Conservation (phyloP, 2,329 filamentous ascomycete species). For the Fusarium algeriense region DNA sequence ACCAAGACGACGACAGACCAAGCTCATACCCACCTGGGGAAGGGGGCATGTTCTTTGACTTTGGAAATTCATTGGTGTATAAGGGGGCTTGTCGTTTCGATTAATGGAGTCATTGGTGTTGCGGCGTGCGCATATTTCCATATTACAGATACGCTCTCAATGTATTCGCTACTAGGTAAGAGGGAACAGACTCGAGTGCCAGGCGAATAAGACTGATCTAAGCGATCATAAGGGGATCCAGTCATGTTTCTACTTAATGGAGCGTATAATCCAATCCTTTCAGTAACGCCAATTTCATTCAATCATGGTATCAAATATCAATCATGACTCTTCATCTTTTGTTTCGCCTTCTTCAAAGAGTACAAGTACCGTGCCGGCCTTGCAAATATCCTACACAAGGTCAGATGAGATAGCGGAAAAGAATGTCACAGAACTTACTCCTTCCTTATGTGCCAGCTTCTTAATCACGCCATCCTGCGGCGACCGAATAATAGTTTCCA, state of each 20-base stretch:
- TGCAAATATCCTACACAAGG: constrained; percentile 75
- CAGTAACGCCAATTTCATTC: constrained; percentile 28
- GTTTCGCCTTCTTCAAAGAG: constrained; percentile 71
- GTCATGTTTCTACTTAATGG: constrained; percentile 17
- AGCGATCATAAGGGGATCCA: background rate
- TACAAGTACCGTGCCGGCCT: constrained; percentile 79
- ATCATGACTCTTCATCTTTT: constrained; percentile 45
- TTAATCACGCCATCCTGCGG: constrained; percentile 79
- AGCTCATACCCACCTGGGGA: background rate
- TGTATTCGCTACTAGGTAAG: background rate
- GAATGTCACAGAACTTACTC: constrained; percentile 63
- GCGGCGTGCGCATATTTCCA: background rate
- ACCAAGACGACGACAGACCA: constrained; percentile 10
- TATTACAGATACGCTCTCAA: constrained; percentile 8
- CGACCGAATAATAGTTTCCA: constrained; percentile 86
- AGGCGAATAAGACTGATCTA: background rate
- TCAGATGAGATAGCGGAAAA: constrained; percentile 24
- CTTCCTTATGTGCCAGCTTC: constrained; percentile 79
- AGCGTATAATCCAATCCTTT: constrained; percentile 30
- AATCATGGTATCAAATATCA: constrained; percentile 20
- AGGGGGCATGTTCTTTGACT: constrained; percentile 6
- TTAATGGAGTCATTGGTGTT: constrained; percentile 27
- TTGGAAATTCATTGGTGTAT: background rate
- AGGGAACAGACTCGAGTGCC: background rate
- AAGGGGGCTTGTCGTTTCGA: background rate